Conservation (phyloP, 169 alveolate genomes). For the Pseudocohnilembus persalinus region DNA sequence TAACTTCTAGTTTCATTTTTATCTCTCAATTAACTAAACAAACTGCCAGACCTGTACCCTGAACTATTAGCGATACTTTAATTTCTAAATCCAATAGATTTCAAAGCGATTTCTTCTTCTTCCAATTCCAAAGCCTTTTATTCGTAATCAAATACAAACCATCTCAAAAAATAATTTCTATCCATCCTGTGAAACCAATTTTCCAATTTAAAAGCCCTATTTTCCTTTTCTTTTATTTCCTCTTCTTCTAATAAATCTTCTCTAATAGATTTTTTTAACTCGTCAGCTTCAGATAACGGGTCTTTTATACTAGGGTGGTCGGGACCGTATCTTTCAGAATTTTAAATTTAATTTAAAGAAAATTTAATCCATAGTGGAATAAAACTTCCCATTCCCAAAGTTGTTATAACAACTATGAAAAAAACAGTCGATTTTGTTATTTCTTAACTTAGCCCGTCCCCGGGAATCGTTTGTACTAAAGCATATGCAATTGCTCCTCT, state of each 20-base stretch:
- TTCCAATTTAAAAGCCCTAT: background rate
- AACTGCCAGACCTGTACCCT: too few relatives aligned
- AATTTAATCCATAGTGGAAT: slow-evolving; percentile 27
- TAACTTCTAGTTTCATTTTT: background rate
- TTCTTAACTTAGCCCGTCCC: slow-evolving; percentile 5
- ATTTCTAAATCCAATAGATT: background rate
- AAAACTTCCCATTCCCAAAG: slow-evolving; percentile 26
- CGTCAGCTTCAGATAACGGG: background rate
- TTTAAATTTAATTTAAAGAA: background rate
- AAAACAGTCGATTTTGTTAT: slow-evolving; percentile 45
- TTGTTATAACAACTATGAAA: slow-evolving; percentile 43
- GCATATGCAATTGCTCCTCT: slow-evolving; percentile 57
- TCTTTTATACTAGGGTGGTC: background rate
- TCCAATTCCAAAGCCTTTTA: background rate
- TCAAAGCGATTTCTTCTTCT: background rate
- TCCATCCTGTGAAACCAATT: background rate
- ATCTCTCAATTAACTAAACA: too few relatives aligned
- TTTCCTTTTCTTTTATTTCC: background rate
- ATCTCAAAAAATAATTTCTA: too few relatives aligned
- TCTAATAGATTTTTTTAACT: background rate
- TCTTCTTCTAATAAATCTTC: background rate
- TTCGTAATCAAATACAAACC: background rate
- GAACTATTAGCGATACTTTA: too few relatives aligned
- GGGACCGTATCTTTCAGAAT: background rate
- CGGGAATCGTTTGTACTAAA: slow-evolving; percentile 36